Base-by-base conservation (phyloP, 1,284 basidiomycete genomes). In the Marasmius sp. region DNA sequence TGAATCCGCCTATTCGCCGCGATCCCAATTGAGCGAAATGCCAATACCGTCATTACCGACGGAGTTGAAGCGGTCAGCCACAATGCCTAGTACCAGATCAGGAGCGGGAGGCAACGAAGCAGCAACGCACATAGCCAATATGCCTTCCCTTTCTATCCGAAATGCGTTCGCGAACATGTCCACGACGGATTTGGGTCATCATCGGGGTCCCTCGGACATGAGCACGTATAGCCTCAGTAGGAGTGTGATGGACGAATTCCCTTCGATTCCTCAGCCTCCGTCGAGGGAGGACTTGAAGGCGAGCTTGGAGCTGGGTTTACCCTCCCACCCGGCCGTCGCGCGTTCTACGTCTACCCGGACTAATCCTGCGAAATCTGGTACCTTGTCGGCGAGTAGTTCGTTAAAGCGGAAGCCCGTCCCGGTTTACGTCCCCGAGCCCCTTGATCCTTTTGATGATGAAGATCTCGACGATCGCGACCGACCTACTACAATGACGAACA, bases 401-500 rank as follows among this genome's bases (percentile, higher is more conserved):
- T 37, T 57, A n/a, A 53, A 34, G 14, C 41, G 62, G 51, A 64
- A 61, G 38, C 62, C 59, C 20, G 59, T 52, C n/a, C 62, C 64
- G 9, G 27, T 61, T 20, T 54, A 63, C 11, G 48, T 43, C 37
- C 51, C 61, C 6, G 61, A 64, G 41, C 52, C 71, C 5, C 68
- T 71, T 43, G 69, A 72, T 61, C 68, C 70, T 9, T 71, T 69
- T 48, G 63, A 65, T 9, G 70, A 70, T 34, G 65, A 66, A 43
- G 68, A 64, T 9, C 54, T 64, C 12, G 59, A 27, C 27, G 27
- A 27, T 27, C 27, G 27, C 27, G 27, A 27, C 27, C 27, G 27
- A 27, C 27, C 27, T 27, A 2, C 27, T 5, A 27, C 27, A 27
- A 2, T 27, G 27, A 27, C 27, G 27, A 27, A 27, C 27, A 27